A percentile compares a stretch with the other conserved stretches of the same genome.
These are phyloP conservation scores for Clavispora carvajalis DNA, from an alignment of 805 yeast species.

Conservation along the genomic window DNA sequence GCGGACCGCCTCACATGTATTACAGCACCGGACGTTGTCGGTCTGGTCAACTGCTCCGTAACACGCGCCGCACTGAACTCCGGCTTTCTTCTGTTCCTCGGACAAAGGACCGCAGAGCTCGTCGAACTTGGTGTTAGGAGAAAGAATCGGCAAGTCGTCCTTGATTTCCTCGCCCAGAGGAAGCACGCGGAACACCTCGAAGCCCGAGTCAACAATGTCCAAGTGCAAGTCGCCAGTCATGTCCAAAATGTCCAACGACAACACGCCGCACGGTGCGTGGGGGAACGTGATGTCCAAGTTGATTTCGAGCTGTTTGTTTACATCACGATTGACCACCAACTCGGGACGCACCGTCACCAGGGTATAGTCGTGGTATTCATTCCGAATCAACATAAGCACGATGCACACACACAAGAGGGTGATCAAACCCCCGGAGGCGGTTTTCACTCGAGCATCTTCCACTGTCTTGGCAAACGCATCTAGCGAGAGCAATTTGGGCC, in stretches of 20 bases:
- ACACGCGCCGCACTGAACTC: slow-evolving; percentile 70
- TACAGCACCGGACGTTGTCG: slow-evolving; percentile 62
- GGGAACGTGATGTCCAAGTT: slow-evolving; percentile 82
- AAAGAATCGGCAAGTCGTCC: slow-evolving; percentile 23
- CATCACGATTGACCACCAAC: slow-evolving; percentile 81
- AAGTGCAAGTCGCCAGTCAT: slow-evolving; percentile 78
- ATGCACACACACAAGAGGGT: slow-evolving; percentile 65
- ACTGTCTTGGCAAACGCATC: slow-evolving; percentile 95
- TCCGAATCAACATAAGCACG: slow-evolving; percentile 56
- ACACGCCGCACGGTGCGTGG: slow-evolving; percentile 74
- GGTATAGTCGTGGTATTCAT: slow-evolving; percentile 75
- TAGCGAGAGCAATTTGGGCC: slow-evolving; percentile 48
- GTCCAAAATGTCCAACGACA: slow-evolving; percentile 85
- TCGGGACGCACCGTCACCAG: slow-evolving; percentile 70
- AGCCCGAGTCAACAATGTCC: slow-evolving; percentile 66
- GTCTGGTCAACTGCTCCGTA: slow-evolving; percentile 61
- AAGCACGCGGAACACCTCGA: slow-evolving; percentile 63
- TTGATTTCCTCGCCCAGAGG: slow-evolving; percentile 41
- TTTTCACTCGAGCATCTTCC: slow-evolving; percentile 86
- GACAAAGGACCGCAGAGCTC: slow-evolving; percentile 29
- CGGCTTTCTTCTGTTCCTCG: slow-evolving; percentile 32
- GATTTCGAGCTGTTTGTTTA: slow-evolving; percentile 69
- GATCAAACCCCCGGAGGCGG: slow-evolving; percentile 86
- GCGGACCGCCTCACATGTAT: slow-evolving; percentile 76
- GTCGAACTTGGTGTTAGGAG: slow-evolving; percentile 18